Evolutionary conservation across 371 early-diverging fungal species (phyloP).

Genomic region (Globomyces sp.): DNA sequence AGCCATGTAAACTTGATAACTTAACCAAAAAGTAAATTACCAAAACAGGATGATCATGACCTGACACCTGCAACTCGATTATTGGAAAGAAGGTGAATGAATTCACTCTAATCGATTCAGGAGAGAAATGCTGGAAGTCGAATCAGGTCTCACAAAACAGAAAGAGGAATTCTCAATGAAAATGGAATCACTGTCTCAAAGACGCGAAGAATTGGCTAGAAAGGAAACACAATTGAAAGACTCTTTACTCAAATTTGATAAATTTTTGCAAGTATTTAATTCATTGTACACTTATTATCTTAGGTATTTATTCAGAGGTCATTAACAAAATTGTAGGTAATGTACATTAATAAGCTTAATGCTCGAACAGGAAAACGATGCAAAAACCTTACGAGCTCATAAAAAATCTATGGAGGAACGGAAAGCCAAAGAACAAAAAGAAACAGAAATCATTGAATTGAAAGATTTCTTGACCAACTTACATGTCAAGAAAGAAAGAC

Average conservation of each 20-base stretch:
- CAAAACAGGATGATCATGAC: constrained; percentile 54
- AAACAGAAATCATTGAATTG: constrained; percentile 40
- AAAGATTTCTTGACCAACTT: constrained; percentile 33
- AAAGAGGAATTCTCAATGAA: constrained; percentile 60
- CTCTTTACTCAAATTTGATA: constrained; percentile 54
- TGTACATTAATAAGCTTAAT: no score
- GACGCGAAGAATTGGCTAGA: constrained; percentile 50
- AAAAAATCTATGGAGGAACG: constrained; percentile 56
- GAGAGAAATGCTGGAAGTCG: constrained; percentile 58
- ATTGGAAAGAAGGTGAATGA: constrained; percentile 43
- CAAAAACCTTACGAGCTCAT: constrained; percentile 51
- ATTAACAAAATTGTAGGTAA: no score
- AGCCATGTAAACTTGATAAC: constrained; percentile 3
- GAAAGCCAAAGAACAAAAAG: constrained; percentile 48
- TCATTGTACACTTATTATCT: background rate
- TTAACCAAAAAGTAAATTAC: constrained; percentile 19
- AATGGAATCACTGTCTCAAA: constrained; percentile 50
- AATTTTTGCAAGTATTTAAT: constrained; percentile 50
- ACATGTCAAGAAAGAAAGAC: constrained; percentile 32
- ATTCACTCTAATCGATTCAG: no score
- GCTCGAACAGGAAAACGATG: constrained; percentile 52
- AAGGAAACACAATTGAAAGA: constrained; percentile 53
- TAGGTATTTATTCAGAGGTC: no score
- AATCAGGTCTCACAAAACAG: constrained; percentile 52
- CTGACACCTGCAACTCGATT: constrained; percentile 56